These are phyloP conservation scores for Aspergillus niger DNA, from an alignment of 2,329 filamentous ascomycete genomes.

Conservation along the genomic window DNA sequence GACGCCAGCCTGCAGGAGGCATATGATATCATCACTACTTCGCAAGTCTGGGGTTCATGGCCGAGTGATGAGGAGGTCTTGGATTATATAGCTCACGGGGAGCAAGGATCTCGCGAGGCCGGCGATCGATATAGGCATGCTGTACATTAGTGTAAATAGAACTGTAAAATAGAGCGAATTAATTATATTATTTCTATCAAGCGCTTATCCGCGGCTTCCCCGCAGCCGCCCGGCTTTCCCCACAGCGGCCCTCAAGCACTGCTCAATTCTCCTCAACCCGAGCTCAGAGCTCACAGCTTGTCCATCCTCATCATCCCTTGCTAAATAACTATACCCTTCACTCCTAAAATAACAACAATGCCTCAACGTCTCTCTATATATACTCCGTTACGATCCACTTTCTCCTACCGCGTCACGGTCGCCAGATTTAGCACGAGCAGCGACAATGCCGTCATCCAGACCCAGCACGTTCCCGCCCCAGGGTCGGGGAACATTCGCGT, in stretches of 20 bases:
- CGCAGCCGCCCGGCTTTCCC: constrained; percentile 20
- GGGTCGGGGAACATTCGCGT: constrained; percentile 82
- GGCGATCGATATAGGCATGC: background rate
- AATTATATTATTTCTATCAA: background rate
- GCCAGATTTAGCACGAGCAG: constrained; percentile 38
- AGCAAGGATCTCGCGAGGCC: background rate
- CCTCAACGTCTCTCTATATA: constrained; percentile 32
- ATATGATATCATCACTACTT: constrained; percentile 39
- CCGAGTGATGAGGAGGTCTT: constrained; percentile 44
- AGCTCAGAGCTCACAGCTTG: background rate
- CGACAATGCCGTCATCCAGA: constrained; percentile 56
- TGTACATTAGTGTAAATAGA: constrained; percentile 2
- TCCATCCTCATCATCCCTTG: background rate
- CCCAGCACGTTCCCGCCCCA: constrained; percentile 74
- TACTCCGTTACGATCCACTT: constrained; percentile 17
- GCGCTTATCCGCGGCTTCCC: constrained; percentile 24
- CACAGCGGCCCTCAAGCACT: constrained; percentile 19
- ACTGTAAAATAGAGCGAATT: constrained; percentile 15
- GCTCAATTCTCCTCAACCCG: no score
- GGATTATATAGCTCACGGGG: constrained; percentile 32
- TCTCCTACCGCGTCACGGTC: constrained; percentile 32
- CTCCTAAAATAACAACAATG: constrained; percentile 27
- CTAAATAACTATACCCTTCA: background rate
- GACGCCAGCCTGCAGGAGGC: constrained; percentile 37
- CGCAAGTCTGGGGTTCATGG: constrained; percentile 43